A percentile compares a stretch with the other conserved stretches of the same genome.
These are phyloP conservation scores for Torulaspora microellipsoides DNA, from an alignment of 805 yeast species.

Conservation along the genomic window DNA sequence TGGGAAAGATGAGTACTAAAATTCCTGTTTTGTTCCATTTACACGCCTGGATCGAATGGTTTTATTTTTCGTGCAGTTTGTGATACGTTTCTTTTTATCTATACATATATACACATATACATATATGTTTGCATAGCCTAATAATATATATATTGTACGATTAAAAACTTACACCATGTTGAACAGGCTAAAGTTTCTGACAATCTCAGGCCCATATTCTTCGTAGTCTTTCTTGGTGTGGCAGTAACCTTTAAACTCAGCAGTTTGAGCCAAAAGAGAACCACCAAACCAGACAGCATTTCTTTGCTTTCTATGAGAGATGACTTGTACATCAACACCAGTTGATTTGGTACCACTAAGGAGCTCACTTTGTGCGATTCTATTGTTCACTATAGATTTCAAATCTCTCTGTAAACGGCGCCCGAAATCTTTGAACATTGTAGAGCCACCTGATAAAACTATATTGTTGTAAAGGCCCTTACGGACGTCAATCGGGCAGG, in stretches of 20 bases:
- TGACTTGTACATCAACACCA: constrained; percentile 96
- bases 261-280: constrained; percentile 90
- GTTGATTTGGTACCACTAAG: constrained; percentile 71
- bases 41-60: too few species aligned
- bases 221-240: constrained; percentile 97
- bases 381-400: constrained; percentile 77
- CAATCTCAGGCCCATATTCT: constrained; percentile 96
- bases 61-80: too few species aligned
- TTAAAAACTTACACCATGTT: constrained; percentile 62
- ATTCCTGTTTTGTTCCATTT: not conserved
- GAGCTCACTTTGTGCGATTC: constrained; percentile 78
- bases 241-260: constrained; percentile 93
- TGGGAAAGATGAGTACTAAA: constrained; percentile 68
- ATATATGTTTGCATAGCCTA: too few species aligned
- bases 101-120: too few species aligned
- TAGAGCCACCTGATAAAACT: constrained; percentile 95
- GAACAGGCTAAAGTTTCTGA: constrained; percentile 92
- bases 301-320: constrained; percentile 94
- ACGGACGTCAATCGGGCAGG: constrained; percentile 96
- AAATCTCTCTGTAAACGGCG: constrained; percentile 95
- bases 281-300: constrained; percentile 99
- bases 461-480: constrained; percentile 93
- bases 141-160: not conserved
- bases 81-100: too few species aligned
- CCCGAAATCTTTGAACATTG: constrained; percentile 98